phyloP scores from a whole-genome alignment of 2,329 filamentous ascomycete genomes.

The Alternaria ventricosa region DNA sequence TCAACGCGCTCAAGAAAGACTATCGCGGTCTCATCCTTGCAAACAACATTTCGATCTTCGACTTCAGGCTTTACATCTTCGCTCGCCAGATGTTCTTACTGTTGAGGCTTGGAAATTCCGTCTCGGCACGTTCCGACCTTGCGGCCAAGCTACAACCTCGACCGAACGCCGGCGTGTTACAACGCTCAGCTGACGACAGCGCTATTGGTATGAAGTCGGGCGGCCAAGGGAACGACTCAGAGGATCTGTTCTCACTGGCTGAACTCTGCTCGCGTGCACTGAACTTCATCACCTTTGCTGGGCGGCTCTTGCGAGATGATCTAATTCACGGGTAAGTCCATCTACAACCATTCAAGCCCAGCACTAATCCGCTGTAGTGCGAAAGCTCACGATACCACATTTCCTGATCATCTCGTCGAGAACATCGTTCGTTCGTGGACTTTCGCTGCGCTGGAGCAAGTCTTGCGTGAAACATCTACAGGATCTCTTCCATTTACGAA shows the following conservation, averaged over 20 bases:
- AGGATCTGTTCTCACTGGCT: constrained; percentile 80
- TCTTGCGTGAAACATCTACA: constrained; percentile 76
- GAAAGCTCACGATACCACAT: constrained; percentile 31
- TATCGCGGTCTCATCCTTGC: constrained; percentile 92
- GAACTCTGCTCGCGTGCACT: constrained; percentile 84
- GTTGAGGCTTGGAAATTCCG: constrained; percentile 76
- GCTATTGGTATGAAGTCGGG: constrained; percentile 34
- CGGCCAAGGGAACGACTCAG: constrained; percentile 60
- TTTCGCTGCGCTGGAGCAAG: constrained; percentile 77
- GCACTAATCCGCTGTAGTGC: constrained; percentile 38
- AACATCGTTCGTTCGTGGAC: constrained; percentile 80
- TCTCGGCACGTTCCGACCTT: constrained; percentile 52
- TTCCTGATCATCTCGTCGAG: constrained; percentile 65
- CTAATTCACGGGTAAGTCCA: constrained; percentile 66
- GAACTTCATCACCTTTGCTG: constrained; percentile 82
- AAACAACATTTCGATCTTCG: constrained; percentile 94
- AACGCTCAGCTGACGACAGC: constrained; percentile 42
- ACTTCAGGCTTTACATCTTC: constrained; percentile 94
- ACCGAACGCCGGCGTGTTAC: constrained; percentile 28
- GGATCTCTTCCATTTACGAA: constrained; percentile 69
- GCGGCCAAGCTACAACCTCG: constrained; percentile 44
- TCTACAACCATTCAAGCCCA: neutral
- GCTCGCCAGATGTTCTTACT: constrained; percentile 84
- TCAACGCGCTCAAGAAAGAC: constrained; percentile 65
- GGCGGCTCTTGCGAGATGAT: constrained; percentile 80